Evolutionary conservation across 495 filamentous ascomycete genomes (phyloP).

Genomic region (Aspergillus panamensis): DNA sequence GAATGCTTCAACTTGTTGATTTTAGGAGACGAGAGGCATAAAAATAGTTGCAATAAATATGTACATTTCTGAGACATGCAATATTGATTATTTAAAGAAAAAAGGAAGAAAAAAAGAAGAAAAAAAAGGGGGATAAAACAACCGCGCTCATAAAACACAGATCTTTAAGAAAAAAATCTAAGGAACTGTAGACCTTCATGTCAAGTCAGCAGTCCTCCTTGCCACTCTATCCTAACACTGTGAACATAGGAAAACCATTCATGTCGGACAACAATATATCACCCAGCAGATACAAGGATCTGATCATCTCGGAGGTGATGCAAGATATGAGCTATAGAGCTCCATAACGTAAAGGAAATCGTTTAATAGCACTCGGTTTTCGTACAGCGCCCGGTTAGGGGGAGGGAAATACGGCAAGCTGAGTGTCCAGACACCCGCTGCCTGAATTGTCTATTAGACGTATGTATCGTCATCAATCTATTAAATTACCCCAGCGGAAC

Average conservation of each 20-base stretch:
- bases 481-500: conserved; percentile 23
- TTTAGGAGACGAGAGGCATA: conserved; percentile 4
- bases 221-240: conserved; percentile 17
- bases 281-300: background rate
- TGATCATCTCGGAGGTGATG: background rate
- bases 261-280: conserved; percentile 1
- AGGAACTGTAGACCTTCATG: conserved; percentile 8
- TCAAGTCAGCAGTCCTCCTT: background rate
- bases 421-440: background rate
- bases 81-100: background rate
- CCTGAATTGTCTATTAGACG: background rate
- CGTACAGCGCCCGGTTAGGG: background rate
- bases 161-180: conserved; percentile 5
- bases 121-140: conserved; percentile 12
- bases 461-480: background rate
- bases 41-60: conserved; percentile 3
- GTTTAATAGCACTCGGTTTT: background rate
- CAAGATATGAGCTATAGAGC: conserved; percentile 6
- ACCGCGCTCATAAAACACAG: conserved; percentile 16
- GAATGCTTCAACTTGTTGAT: background rate
- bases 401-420: background rate
- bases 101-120: conserved; percentile 5
- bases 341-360: background rate
- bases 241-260: conserved; percentile 15
- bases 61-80: conserved; percentile 13